phyloP scores from a whole-genome alignment of 148 eudicot species.

The Cornus kousa region DNA sequence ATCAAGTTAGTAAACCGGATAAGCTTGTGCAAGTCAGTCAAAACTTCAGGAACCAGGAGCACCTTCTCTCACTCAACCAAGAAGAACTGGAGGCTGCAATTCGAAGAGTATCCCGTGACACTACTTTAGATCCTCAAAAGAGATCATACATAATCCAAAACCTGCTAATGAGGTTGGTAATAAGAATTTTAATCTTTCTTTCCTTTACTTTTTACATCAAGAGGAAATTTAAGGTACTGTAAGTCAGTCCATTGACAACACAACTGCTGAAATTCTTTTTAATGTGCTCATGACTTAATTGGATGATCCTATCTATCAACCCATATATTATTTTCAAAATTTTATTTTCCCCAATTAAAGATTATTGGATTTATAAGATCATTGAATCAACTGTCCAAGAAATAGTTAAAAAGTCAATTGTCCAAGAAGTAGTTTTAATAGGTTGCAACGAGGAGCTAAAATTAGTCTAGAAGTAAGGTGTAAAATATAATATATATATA shows the following conservation, averaged over 20 bases:
- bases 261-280: not conserved
- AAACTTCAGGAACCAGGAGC: conserved; percentile 30
- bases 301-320: not conserved
- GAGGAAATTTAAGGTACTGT: not conserved
- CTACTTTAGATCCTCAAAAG: conserved; percentile 56
- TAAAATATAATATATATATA: too few relatives aligned
- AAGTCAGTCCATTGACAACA: not conserved
- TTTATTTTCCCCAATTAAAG: not conserved
- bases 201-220: not conserved
- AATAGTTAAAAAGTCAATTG: too few relatives aligned
- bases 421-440: not conserved
- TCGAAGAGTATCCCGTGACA: conserved; percentile 62
- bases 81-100: conserved; percentile 66
- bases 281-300: not conserved
- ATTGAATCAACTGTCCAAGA: not conserved
- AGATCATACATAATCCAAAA: conserved; percentile 63
- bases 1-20: conserved; percentile 20
- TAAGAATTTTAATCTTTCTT: not conserved
- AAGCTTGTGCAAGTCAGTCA: conserved; percentile 22
- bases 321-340: too few relatives aligned
- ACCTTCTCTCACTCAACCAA: conserved; percentile 42
- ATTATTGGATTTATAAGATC: not conserved
- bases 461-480: not conserved
- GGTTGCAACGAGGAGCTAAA: not conserved
- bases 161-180: conserved; percentile 61